A percentile compares a stretch with the other conserved stretches of the same genome.
Conservation (phyloP, 306 rosid species). For the Vicia sativa region DNA sequence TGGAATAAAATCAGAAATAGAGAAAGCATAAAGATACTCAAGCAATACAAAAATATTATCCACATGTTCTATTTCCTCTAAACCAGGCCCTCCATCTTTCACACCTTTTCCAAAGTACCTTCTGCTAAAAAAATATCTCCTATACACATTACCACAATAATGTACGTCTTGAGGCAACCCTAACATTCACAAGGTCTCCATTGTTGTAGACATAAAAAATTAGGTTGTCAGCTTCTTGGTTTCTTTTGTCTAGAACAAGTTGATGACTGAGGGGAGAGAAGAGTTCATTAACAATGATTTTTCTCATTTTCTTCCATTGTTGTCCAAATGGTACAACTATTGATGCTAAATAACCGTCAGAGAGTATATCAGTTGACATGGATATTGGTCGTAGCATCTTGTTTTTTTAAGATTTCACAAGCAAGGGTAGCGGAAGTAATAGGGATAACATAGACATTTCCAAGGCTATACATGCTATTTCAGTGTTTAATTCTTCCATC, state of each 20-base stretch:
- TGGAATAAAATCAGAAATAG: neutral
- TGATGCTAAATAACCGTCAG: neutral
- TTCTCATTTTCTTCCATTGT: constrained; percentile 15
- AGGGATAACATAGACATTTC: constrained; percentile 6
- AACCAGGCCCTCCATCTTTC: constrained; percentile 11
- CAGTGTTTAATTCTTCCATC: neutral
- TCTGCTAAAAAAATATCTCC: neutral
- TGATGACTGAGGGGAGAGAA: neutral
- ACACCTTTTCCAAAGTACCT: neutral
- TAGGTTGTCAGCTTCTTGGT: neutral
- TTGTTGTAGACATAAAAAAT: neutral
- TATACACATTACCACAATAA: neutral
- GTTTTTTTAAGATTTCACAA: neutral
- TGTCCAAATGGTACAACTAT: neutral
- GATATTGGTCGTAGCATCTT: neutral
- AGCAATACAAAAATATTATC: neutral
- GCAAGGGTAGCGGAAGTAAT: neutral
- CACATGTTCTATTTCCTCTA: neutral
- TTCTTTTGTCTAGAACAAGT: constrained; percentile 5
- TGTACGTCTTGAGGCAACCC: neutral
- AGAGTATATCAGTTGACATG: neutral
- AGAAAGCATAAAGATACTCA: neutral
- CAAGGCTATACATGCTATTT: neutral
- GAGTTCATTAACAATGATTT: neutral
- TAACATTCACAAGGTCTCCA: neutral